Evolutionary conservation across 2,329 filamentous ascomycete genomes (phyloP), one percentile per base, ranked within the genome.

Genomic region (Apiospora marii): DNA sequence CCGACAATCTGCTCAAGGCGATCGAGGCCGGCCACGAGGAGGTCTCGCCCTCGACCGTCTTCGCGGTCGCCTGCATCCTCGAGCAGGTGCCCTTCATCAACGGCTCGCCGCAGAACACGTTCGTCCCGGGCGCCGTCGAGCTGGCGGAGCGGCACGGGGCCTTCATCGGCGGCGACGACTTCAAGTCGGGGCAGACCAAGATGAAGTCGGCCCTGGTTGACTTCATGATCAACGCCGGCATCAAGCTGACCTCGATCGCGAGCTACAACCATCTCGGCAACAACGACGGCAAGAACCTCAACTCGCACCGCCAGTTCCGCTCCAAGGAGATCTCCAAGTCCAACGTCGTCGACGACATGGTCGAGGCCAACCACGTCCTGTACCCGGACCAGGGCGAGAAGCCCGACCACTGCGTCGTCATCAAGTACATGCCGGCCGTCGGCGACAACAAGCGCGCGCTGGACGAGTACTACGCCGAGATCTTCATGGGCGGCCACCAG

Each of bases 291-390:
- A 98, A 95, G 92, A 99, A 99, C 87, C 85, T 99, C 79, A 97
- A 94, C 87, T 98, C 95, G 61, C 95, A 98, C 84, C 94, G 93
- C 87, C 96, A 98, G 86, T 99, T 99, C 91, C 95, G 96, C 79
- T 98, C 95, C 85, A 99, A 99, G 91, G 96, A 99, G 87, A 99
- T 99, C 78, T 97, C 94, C 85, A 99, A 99, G 89, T 97, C 94
- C 80, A 99, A 98, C 82, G 96, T 99, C 16, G 96, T 99, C 72
- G 96, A 99, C 82, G 96, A 99, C 87, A 99, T 99, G 96, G 96
- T 99, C 74, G 95, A 94, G 80, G 96, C 96, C 80, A 99, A 99
- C 87, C 87, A 85, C 69, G 92, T 98, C 69, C 89, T 99, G 72
- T 99, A 99, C 88, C 58, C 58, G 58, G 91, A 92, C 84, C 87